Evolutionary conservation across 352 stramenopile species (phyloP).

Genomic region (Globisporangium iwayamae): DNA sequence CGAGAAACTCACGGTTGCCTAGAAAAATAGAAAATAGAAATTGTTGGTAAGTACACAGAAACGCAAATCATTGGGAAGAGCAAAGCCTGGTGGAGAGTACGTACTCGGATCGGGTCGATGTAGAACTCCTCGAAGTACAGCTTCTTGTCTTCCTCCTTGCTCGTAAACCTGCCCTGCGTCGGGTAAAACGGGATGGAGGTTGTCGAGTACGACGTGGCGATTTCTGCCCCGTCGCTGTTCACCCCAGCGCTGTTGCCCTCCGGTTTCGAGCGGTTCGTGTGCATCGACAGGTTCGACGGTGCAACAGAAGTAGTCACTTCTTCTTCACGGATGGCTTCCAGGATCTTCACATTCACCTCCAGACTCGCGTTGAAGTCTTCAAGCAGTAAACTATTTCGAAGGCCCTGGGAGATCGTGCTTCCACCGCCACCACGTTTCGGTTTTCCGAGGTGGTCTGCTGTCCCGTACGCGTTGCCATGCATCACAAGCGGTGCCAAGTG

Average conservation of each 20-base stretch:
- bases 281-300: constrained; percentile 30
- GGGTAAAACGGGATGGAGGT: constrained; percentile 18
- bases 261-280: constrained; percentile 25
- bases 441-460: constrained; percentile 16
- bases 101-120: constrained; percentile 74
- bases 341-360: constrained; percentile 63
- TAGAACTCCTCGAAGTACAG: constrained; percentile 89
- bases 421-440: constrained; percentile 25
- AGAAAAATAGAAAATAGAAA: background rate
- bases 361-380: constrained; percentile 75
- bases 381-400: constrained; percentile 49
- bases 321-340: constrained; percentile 70
- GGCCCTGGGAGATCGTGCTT: constrained; percentile 20
- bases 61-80: background rate
- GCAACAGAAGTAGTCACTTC: constrained; percentile 39
- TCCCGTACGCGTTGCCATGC: constrained; percentile 43
- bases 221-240: constrained; percentile 13
- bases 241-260: constrained; percentile 14
- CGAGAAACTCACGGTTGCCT: constrained; percentile 83
- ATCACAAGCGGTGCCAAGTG: constrained; percentile 66
- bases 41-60: background rate
- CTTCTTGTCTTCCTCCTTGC: constrained; percentile 71
- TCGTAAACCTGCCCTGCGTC: constrained; percentile 34
- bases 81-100: constrained; percentile 1
- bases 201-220: background rate